Base-by-base conservation (phyloP, 345 rosid species). In the Citrus reticulata region DNA sequence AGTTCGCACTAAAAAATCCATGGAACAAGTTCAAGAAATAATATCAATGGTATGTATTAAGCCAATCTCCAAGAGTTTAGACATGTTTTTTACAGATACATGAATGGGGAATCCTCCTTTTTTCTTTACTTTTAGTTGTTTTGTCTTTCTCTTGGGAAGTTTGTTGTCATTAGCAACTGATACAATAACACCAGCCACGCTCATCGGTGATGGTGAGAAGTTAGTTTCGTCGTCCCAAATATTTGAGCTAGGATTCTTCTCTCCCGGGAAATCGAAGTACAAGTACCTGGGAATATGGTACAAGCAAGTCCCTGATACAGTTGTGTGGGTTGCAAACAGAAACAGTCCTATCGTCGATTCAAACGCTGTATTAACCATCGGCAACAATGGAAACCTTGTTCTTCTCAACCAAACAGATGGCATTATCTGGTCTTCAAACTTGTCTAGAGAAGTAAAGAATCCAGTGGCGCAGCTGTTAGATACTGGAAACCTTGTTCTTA, bases 381-480 rank as follows among this genome's bases (percentile, higher is more conserved):
- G 7, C 25, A 29, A 69, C 5, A 46, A 30, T 2, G 80, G 80
- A 59, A 58, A 73, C 22, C 68, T 77, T 39, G 80, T 10, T 1
- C 46, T 70, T 10, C 61, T 73, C 35, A 74, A 79, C 54, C 32
- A 7, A 3, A 27, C 64, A 29, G 74, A 49, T 68, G 82, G 40
- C 4, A 51, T 34, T 24, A 14, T 83, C 8, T 89, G 92, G 90
- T 83, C 85, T 13, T 74, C 87, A 1, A 86, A 84, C 57, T 46
- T 62, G 59, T 84, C 84, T 11, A 37, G 65, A 29, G 24, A 2
- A 0, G 68, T 83, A 2, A 35, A 17, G 4, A 80, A 81, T 46
- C 89, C 87, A 20, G 83, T 83, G 49, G 57, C 78, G 8, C 88
- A 81, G 80, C 69, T 82, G 27, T 22, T 77, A 69, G 77, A 84